Percentiles rank a stretch among this genome's conserved stretches.
Conservation (phyloP, 495 filamentous ascomycete genomes). For the Trypethelium eluteriae region DNA sequence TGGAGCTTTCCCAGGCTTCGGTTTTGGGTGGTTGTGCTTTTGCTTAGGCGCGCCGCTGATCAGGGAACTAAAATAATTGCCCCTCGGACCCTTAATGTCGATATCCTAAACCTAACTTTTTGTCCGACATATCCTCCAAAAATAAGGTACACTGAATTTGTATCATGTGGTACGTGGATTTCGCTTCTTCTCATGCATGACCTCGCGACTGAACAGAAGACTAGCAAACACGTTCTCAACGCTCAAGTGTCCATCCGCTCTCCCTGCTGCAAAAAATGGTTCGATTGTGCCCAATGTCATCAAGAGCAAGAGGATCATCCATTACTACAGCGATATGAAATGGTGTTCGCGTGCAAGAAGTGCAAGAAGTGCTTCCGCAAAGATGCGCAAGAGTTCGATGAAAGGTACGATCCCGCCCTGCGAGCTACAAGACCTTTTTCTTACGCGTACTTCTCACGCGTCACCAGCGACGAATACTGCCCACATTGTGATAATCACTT, state of each 20-base stretch:
- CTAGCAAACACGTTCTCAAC: conserved; percentile 93
- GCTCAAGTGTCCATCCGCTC: conserved; percentile 94
- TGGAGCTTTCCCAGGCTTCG: conserved; percentile 3
- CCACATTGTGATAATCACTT: conserved; percentile 99
- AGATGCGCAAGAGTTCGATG: conserved; percentile 82
- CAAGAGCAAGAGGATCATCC: conserved; percentile 66
- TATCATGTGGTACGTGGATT: conserved; percentile 24
- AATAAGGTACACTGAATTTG: neutral
- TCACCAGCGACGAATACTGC: conserved; percentile 84
- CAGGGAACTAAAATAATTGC: neutral
- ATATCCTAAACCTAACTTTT: too few species aligned
- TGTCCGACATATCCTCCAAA: neutral
- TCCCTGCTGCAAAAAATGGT: conserved; percentile 95
- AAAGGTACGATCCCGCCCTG: conserved; percentile 45
- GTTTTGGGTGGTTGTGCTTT: neutral
- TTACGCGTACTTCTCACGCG: conserved; percentile 2
- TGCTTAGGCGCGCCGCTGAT: neutral
- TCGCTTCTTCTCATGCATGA: neutral
- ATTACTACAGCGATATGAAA: conserved; percentile 69
- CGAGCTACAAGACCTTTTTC: neutral
- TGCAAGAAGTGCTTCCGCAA: conserved; percentile 98
- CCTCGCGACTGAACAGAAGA: conserved; percentile 12
- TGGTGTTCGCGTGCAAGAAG: conserved; percentile 96
- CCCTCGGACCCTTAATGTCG: neutral
- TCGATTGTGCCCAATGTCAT: conserved; percentile 96